Conservation (phyloP, 805 yeast species). For the Saccharomycopsis sp. region DNA sequence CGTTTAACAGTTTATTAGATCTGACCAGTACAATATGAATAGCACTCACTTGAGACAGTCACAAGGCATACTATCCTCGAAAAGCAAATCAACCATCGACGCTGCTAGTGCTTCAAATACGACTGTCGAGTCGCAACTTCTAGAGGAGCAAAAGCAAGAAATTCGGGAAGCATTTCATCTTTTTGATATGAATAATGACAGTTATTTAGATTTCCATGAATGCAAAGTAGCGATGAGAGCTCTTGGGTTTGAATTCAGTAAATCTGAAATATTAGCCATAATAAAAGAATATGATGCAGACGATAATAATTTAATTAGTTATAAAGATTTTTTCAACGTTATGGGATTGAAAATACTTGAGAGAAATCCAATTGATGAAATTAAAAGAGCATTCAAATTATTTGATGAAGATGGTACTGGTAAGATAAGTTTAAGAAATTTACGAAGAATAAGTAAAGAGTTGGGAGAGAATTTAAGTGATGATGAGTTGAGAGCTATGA, state of each 20-base stretch:
- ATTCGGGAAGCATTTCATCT: constrained; percentile 86
- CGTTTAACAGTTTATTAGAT: too few species aligned
- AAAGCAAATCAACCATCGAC: not conserved
- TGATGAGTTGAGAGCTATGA: constrained; percentile 93
- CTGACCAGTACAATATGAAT: too few species aligned
- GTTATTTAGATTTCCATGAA: constrained; percentile 86
- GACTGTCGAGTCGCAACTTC: constrained; percentile 48
- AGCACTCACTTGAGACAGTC: constrained; percentile 2
- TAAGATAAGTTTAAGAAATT: constrained; percentile 70
- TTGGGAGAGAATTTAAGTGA: constrained; percentile 88
- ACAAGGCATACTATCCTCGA: constrained; percentile 2
- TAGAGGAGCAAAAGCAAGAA: constrained; percentile 86
- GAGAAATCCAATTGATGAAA: constrained; percentile 90
- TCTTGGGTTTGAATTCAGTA: constrained; percentile 77
- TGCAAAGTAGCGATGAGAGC: constrained; percentile 91
- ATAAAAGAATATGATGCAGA: constrained; percentile 79
- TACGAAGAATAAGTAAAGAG: constrained; percentile 86
- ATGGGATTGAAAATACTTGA: constrained; percentile 77
- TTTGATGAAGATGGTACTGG: constrained; percentile 90
- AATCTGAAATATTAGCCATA: constrained; percentile 66
- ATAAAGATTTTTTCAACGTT: constrained; percentile 73
- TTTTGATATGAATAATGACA: constrained; percentile 91
- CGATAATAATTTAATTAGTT: constrained; percentile 62
- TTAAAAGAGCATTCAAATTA: constrained; percentile 78
- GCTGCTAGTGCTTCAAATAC: constrained; percentile 21